Percentiles rank a stretch among this genome's conserved stretches.
phyloP scores from a whole-genome alignment of 2,329 filamentous ascomycete species.

The Phyllosticta ampelicida region DNA sequence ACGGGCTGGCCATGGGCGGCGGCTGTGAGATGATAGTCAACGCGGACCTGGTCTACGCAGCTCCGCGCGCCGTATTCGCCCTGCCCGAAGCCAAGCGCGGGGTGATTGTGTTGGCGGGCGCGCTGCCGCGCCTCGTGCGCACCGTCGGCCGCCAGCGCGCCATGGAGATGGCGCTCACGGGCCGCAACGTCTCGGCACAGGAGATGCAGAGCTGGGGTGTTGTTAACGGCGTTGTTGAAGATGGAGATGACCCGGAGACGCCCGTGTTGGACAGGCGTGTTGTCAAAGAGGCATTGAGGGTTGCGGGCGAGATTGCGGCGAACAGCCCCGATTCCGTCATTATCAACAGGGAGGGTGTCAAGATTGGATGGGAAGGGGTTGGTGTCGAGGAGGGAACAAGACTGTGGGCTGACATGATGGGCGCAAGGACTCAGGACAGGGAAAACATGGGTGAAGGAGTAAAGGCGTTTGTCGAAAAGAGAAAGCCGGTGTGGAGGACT shows the following conservation, averaged over 20 bases:
- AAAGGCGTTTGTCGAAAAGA: conserved; percentile 65
- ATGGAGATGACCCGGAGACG: conserved; percentile 1
- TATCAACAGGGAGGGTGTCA: conserved; percentile 60
- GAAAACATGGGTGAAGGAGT: conserved; percentile 69
- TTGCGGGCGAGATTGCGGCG: conserved; percentile 50
- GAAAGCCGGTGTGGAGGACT: conserved; percentile 55
- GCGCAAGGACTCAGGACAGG: conserved; percentile 48
- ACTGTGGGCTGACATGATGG: conserved; percentile 48
- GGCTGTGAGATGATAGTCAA: conserved; percentile 20
- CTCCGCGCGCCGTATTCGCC: conserved; percentile 16
- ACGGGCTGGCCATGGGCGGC: conserved; percentile 34
- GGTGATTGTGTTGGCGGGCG: conserved; percentile 17
- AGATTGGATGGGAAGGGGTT: conserved; percentile 60
- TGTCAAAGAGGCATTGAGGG: conserved; percentile 47
- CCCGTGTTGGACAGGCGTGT: conserved; percentile 26
- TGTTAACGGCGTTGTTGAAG: conserved; percentile 17
- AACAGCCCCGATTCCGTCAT: conserved; percentile 69
- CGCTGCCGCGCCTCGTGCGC: conserved; percentile 18
- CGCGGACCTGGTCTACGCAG: conserved; percentile 20
- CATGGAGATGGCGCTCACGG: conserved; percentile 19
- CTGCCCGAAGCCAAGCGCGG: conserved; percentile 22
- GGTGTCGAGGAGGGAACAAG: conserved; percentile 53
- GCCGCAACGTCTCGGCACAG: conserved; percentile 15
- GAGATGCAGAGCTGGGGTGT: conserved; percentile 18
- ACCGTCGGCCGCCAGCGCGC: conserved; percentile 20